phyloP scores from a whole-genome alignment of 148 eudicot species.

The Silene latifolia region DNA sequence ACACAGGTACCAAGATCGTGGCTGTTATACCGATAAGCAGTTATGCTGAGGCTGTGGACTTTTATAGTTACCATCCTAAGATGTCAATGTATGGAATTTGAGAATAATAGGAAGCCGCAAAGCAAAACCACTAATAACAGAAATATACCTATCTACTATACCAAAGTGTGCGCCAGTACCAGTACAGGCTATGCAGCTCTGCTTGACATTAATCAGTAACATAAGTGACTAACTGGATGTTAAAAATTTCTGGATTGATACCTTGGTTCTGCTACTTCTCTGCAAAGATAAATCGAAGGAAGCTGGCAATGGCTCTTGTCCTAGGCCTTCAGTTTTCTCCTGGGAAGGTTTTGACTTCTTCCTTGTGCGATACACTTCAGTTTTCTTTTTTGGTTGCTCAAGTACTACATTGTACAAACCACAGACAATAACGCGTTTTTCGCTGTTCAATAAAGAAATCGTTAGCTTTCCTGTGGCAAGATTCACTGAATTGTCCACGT shows the following conservation, averaged over 20 bases:
- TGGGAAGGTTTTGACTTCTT: constrained; percentile 6
- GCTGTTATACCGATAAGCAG: not conserved
- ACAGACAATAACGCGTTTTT: constrained; percentile 11
- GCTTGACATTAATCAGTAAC: not conserved
- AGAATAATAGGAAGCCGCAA: not conserved
- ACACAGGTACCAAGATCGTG: not conserved
- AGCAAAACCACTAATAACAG: not conserved
- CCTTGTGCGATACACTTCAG: not conserved
- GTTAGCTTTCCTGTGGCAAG: not conserved
- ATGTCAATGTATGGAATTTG: not conserved
- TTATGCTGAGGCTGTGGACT: not conserved
- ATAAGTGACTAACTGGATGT: not conserved
- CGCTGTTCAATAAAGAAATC: not conserved
- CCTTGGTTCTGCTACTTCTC: constrained; percentile 21
- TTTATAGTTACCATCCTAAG: not conserved
- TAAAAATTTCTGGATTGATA: not conserved
- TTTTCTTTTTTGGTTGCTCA: not conserved
- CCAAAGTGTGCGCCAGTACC: not conserved
- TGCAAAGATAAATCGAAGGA: constrained; percentile 1
- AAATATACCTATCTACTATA: not conserved
- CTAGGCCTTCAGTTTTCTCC: not conserved
- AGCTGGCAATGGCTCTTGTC: not conserved
- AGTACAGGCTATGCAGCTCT: not conserved
- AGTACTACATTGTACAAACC: constrained; percentile 6
- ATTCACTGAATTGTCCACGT: not conserved